Base-by-base conservation (phyloP, 768 basidiomycete species). In the Hebeloma cylindrosporum region DNA sequence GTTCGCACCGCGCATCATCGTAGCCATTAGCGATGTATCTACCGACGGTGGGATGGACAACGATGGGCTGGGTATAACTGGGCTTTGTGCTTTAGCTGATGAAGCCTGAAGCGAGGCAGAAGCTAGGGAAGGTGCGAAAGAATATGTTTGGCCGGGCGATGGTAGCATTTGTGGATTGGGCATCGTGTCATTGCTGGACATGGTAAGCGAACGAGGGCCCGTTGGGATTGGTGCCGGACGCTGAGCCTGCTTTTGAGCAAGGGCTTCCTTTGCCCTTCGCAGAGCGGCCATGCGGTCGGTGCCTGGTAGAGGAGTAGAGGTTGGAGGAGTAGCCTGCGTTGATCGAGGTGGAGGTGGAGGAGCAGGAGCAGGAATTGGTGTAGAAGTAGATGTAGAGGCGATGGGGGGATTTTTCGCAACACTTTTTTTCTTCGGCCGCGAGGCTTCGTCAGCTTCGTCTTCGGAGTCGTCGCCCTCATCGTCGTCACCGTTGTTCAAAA, bases 161-260 rank as follows among this genome's bases (percentile, higher is more conserved):
- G 60, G 62, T 4, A 64, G 51, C 53, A 57, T 57, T 35, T 55
- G 62, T 10, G 60, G 53, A 21, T 47, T 49, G 1, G 37, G 14
- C 18, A 29, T n/a, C 9, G n/a, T 27, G 25, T 29, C 26, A 3
- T 21, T 18, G 4, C 34, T 21, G 28, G 44, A 18, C n/a, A n/a
- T n/a, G 14, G 38, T 17, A 4, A 21, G 38, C n/a, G 28, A 25
- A 7, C 43, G 49, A 2, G 33, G 50, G 9, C 5, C 36, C 17
- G 30, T 43, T 23, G 35, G 52, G 14, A 33, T 14, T 4, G 45
- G 29, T 25, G 16, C 34, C 20, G 33, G 33, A 11, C 27, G 53
- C 32, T 44, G 45, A 11, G 51, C 51, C 17, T 55, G 51, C 4
- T 48, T 48, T 22, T 43, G 50, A 4, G 52, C 43, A 14, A 50